Base-by-base conservation (phyloP, 139 green algal species). In the Dunaliella sp. region DNA sequence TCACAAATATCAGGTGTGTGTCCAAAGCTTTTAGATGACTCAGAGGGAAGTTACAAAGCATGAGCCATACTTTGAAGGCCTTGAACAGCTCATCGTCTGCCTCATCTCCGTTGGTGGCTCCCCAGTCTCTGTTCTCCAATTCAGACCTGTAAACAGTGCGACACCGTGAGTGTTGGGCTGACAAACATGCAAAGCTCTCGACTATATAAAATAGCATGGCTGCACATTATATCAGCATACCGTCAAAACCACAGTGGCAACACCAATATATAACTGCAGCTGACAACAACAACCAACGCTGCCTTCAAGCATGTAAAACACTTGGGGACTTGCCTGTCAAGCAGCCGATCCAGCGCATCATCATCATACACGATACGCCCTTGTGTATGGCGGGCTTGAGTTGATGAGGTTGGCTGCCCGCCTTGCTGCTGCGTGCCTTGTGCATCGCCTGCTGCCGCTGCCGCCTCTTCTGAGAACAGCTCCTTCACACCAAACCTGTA, bases 361-460 rank as follows among this genome's bases (percentile, higher is more conserved):
- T 96, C 91, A 81, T 97, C 94, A 36, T 93, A 98, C 74, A 95
- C 90, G 72, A 98, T 98, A 1, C 79, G 32, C 1, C 77, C 31
- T 22, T 7, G 31, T 33, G 16, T 31, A 81, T 65, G 48, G 48
- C 7, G 48, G 16, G 48, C 48, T 65, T 65, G 48, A 7, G 48
- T 16, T 26, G 48, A 65, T 65, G 48, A 16, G 16, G 7, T 16
- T 65, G 48, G 7, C 28, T 79, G 36, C 1, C 48, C 80, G n/a
- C 36, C 78, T 28, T 74, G 32, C 37, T 82, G 36, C 74, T 26
- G 38, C 3, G 72, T 74, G 2, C 72, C 28, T 36, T 12, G n/a
- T 57, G 36, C 80, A 58, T 2, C 79, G 0, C 73, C 82, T 0
- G 48, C 83, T 28, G 80, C 73, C 21, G 33, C 82, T 65, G 37